phyloP scores from a whole-genome alignment of 768 basidiomycete genomes.

The Suillus lakei region DNA sequence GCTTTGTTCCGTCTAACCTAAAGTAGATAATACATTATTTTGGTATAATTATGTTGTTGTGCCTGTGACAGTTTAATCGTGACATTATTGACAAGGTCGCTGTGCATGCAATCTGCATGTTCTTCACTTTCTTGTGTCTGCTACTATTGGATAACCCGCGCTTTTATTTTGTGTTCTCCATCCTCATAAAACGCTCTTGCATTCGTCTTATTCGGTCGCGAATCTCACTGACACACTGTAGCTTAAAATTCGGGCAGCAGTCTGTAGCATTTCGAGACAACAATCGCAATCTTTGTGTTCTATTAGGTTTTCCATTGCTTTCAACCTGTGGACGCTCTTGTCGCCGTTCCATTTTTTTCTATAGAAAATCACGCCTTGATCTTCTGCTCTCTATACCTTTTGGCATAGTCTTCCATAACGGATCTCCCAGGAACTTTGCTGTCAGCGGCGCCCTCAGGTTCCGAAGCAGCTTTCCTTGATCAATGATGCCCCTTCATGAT shows the following conservation, averaged over 20 bases:
- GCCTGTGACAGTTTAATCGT: conserved; percentile 42
- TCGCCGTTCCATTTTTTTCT: background rate
- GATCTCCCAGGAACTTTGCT: conserved; percentile 6
- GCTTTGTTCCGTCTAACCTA: background rate
- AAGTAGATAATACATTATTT: conserved; percentile 31
- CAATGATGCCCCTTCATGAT: conserved; percentile 26
- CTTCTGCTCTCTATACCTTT: background rate
- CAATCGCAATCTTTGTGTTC: conserved; percentile 18
- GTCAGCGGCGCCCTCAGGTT: conserved; percentile 11
- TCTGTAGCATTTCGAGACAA: conserved; percentile 14
- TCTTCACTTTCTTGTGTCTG: conserved; percentile 18
- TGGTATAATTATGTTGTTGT: conserved; percentile 26
- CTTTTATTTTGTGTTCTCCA: background rate
- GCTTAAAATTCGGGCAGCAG: conserved; percentile 7
- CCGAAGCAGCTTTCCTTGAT: conserved; percentile 12
- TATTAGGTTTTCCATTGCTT: background rate
- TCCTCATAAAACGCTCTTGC: conserved; percentile 8
- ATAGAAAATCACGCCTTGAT: conserved; percentile 4
- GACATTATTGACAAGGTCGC: conserved; percentile 19
- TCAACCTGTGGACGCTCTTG: conserved; percentile 6
- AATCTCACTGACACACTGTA: background rate
- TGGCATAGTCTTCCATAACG: background rate
- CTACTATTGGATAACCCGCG: conserved; percentile 9
- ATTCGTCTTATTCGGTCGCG: conserved; percentile 2
- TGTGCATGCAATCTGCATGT: conserved; percentile 23